phyloP scores from a whole-genome alignment of 2,329 filamentous ascomycete genomes.

The Diaporthe vaccinii region DNA sequence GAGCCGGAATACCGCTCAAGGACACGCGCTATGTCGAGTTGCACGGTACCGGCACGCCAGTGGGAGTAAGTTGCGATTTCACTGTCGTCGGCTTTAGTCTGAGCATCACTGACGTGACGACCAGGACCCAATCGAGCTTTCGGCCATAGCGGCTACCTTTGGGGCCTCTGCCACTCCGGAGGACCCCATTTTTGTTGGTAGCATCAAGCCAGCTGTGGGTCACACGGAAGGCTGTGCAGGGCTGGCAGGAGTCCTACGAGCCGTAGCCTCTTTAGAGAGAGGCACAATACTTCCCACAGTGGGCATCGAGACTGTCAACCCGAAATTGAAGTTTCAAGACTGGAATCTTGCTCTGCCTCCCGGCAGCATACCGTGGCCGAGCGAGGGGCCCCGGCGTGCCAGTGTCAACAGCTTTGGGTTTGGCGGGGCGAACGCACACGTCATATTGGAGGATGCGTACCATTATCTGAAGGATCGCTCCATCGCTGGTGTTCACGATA shows the following conservation, averaged over 20 bases:
- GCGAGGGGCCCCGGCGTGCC: not conserved
- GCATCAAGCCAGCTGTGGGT: conserved; percentile 57
- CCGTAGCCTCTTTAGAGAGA: conserved; percentile 63
- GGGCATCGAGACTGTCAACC: conserved; percentile 63
- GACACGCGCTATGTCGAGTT: not conserved
- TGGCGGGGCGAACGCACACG: not conserved
- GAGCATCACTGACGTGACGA: not conserved
- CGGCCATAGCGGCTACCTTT: conserved; percentile 55
- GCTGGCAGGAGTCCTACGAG: conserved; percentile 65
- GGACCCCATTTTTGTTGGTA: conserved; percentile 51
- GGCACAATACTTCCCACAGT: conserved; percentile 63
- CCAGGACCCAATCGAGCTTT: conserved; percentile 57
- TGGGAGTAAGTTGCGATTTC: conserved; percentile 50
- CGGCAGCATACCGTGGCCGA: not conserved
- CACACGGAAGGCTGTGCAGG: conserved; percentile 65
- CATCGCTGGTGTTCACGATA: not conserved
- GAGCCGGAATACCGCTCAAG: conserved; percentile 44
- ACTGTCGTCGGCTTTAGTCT: no score
- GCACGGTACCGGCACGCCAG: conserved; percentile 41
- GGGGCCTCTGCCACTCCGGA: conserved; percentile 44
- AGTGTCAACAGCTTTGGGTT: not conserved
- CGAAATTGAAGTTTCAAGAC: conserved; percentile 62
- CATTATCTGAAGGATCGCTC: not conserved
- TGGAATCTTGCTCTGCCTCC: conserved; percentile 63
- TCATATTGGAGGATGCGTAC: conserved; percentile 8